These are phyloP conservation scores for Calocybe indica DNA, from an alignment of 768 basidiomycete species.

Conservation along the genomic window DNA sequence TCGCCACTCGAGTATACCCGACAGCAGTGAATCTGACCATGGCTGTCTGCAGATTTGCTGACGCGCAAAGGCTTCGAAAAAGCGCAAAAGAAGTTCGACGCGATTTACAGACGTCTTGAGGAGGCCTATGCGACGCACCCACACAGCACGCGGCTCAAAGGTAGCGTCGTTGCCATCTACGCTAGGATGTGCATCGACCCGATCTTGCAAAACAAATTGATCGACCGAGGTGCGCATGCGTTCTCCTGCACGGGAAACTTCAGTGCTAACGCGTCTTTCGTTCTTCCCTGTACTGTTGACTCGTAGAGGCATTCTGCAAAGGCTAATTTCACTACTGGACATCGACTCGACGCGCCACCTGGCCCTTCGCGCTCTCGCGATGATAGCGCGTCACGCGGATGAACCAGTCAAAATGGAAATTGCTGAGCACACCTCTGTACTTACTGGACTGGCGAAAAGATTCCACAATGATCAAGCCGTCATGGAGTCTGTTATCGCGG, in stretches of 20 bases:
- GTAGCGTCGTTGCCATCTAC: slow-evolving; percentile 56
- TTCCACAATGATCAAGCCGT: slow-evolving; percentile 44
- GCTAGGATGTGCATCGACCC: slow-evolving; percentile 60
- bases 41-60: slow-evolving; percentile 37
- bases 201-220: slow-evolving; percentile 54
- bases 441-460: slow-evolving; percentile 42
- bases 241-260: neutral
- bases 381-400: slow-evolving; percentile 60
- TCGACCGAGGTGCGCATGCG: slow-evolving; percentile 40
- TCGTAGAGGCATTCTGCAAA: slow-evolving; percentile 45
- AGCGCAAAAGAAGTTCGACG: slow-evolving; percentile 51
- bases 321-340: slow-evolving; percentile 49
- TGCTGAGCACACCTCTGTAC: slow-evolving; percentile 33
- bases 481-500: slow-evolving; percentile 44
- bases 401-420: slow-evolving; percentile 42
- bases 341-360: slow-evolving; percentile 41
- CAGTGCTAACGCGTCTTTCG: too few relatives aligned
- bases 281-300: neutral
- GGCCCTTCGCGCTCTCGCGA: slow-evolving; percentile 49
- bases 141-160: slow-evolving; percentile 43
- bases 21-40: neutral
- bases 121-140: slow-evolving; percentile 36
- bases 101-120: slow-evolving; percentile 44
- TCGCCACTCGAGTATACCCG: neutral
- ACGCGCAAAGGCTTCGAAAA: slow-evolving; percentile 57